A percentile compares a stretch with the other conserved stretches of the same genome.
phyloP scores from a whole-genome alignment of 2,329 filamentous ascomycete genomes.

The Ophiostoma triangulosporum region DNA sequence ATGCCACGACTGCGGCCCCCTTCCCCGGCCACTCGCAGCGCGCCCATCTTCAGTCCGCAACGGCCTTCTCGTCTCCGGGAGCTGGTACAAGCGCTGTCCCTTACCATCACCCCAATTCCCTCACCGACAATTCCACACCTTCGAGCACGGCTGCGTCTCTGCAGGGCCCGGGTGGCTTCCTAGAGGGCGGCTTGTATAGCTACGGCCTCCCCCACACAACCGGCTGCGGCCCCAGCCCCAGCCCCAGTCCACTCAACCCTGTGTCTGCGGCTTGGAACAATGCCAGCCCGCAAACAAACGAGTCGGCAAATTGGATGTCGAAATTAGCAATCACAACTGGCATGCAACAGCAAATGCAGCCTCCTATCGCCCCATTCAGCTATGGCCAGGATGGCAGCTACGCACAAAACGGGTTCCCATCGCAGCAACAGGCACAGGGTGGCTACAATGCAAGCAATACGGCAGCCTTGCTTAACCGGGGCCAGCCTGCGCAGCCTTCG shows the following conservation, averaged over 20 bases:
- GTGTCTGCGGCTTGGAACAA: slow-evolving; percentile 31
- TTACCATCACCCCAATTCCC: slow-evolving; percentile 4
- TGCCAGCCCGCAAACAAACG: slow-evolving; percentile 13
- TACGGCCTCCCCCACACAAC: neutral
- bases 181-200: neutral
- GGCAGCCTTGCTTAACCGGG: neutral
- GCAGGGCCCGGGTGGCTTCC: neutral
- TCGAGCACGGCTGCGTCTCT: neutral
- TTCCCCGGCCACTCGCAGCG: slow-evolving; percentile 34
- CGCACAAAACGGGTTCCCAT: neutral
- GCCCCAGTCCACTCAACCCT: slow-evolving; percentile 34
- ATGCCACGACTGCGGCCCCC: slow-evolving; percentile 20
- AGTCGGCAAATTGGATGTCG: neutral
- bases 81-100: slow-evolving; percentile 1
- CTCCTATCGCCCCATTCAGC: neutral
- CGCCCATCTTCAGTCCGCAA: slow-evolving; percentile 23
- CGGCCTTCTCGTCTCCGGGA: slow-evolving; percentile 7
- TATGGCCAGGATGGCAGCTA: neutral
- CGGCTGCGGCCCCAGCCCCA: too few relatives aligned
- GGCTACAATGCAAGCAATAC: neutral
- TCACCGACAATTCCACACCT: slow-evolving; percentile 3
- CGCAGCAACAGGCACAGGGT: neutral
- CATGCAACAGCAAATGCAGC: neutral
- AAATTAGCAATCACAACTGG: neutral
- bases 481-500: neutral